A percentile compares a stretch with the other conserved stretches of the same genome.
Conservation (phyloP, 148 eudicot genomes). For the Drosera capensis region DNA sequence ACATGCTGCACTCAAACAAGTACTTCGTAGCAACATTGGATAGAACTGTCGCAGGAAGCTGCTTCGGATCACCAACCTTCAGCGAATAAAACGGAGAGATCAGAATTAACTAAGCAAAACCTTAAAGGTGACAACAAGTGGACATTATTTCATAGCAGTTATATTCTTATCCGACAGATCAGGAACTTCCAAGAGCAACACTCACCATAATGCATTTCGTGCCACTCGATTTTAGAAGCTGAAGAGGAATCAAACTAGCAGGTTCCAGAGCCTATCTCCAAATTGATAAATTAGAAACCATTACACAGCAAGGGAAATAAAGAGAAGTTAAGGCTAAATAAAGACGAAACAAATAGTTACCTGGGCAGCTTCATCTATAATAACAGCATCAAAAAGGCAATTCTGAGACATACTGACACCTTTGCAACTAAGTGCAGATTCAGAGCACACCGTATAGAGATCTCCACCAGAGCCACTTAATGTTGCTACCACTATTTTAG, state of each 20-base stretch:
- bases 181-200: background rate
- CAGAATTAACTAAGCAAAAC: too few relatives aligned
- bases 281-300: slow-evolving; percentile 1
- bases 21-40: slow-evolving; percentile 92
- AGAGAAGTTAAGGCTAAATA: background rate
- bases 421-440: slow-evolving; percentile 43
- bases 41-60: slow-evolving; percentile 98
- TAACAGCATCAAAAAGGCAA: slow-evolving; percentile 84
- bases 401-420: slow-evolving; percentile 41
- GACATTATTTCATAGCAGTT: too few relatives aligned
- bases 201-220: slow-evolving; percentile 89
- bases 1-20: slow-evolving; percentile 94
- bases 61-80: slow-evolving; percentile 99
- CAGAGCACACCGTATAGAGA: slow-evolving; percentile 76
- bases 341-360: slow-evolving; percentile 20
- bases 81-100: slow-evolving; percentile 7
- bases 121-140: too few relatives aligned
- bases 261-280: slow-evolving; percentile 83
- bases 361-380: slow-evolving; percentile 99
- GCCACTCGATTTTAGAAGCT: slow-evolving; percentile 76
- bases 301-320: background rate
- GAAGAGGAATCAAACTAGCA: slow-evolving; percentile 88
- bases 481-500: slow-evolving; percentile 90
- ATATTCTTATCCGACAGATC: too few relatives aligned
- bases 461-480: slow-evolving; percentile 99